A percentile compares a stretch with the other conserved stretches of the same genome.
Conservation (phyloP, 805 yeast species). For the Cyberlindnera maritima region DNA sequence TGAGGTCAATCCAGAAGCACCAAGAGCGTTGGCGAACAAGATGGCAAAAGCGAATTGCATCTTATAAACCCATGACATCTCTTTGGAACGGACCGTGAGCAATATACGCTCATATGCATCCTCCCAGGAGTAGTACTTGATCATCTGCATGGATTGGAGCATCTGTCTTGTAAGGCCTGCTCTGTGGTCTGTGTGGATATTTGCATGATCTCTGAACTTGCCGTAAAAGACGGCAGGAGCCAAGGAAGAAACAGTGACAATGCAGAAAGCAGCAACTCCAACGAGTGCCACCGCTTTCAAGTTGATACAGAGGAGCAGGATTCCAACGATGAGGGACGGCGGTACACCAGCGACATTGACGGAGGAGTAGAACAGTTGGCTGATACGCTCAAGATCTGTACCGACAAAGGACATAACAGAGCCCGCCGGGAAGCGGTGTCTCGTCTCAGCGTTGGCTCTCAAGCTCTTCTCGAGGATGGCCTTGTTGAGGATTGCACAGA, state of each 20-base stretch:
- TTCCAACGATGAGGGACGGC: conserved; percentile 41
- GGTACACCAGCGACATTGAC: not conserved
- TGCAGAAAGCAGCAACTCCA: conserved; percentile 49
- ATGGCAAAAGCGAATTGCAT: not conserved
- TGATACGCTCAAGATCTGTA: conserved; percentile 68
- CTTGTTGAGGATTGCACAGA: conserved; percentile 68
- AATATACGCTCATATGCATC: conserved; percentile 56
- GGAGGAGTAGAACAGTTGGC: not conserved
- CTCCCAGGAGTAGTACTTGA: conserved; percentile 84
- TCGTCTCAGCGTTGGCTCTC: conserved; percentile 49
- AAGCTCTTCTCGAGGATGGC: conserved; percentile 65
- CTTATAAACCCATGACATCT: conserved; percentile 46
- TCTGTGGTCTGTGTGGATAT: conserved; percentile 55
- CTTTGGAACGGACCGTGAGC: conserved; percentile 47
- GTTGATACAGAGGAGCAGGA: conserved; percentile 56
- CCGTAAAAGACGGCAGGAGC: conserved; percentile 42
- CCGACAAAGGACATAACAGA: conserved; percentile 70
- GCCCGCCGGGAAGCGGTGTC: conserved; percentile 57
- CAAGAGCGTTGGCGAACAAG: not conserved
- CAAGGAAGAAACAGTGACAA: conserved; percentile 41
- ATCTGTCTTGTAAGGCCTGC: conserved; percentile 56
- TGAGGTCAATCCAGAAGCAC: not conserved
- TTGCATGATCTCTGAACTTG: conserved; percentile 45
- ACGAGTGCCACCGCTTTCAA: conserved; percentile 63
- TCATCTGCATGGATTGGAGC: conserved; percentile 54